Conservation (phyloP, 768 basidiomycete species). For the Boletellus ananas region DNA sequence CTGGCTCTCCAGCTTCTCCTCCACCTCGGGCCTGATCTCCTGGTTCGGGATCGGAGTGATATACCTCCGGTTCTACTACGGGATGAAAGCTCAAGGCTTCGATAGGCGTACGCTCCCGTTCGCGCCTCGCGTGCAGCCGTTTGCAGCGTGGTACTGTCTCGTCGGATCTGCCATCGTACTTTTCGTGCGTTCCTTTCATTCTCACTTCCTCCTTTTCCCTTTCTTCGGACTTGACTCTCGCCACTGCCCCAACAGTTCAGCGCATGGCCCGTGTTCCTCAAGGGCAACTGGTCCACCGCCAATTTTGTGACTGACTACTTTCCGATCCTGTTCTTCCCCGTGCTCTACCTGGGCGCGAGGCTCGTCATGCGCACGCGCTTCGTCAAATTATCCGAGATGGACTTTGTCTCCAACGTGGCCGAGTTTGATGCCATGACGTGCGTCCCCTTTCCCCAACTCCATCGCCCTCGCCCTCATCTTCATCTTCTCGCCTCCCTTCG, state of each 20-base stretch:
- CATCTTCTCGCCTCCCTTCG: not conserved
- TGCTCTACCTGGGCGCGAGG: conserved; percentile 38
- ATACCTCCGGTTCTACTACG: conserved; percentile 46
- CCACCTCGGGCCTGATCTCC: conserved; percentile 40
- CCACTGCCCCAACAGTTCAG: conserved; percentile 29
- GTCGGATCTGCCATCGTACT: conserved; percentile 27
- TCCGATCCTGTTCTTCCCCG: conserved; percentile 42
- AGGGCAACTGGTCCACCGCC: conserved; percentile 35
- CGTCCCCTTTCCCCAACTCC: not conserved
- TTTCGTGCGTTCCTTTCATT: conserved; percentile 31
- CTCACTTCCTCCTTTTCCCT: no score
- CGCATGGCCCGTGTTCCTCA: conserved; percentile 41
- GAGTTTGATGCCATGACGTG: conserved; percentile 31
- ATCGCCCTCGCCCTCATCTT: no score
- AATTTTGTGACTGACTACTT: conserved; percentile 43
- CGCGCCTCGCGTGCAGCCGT: conserved; percentile 38
- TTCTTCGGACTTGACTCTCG: not conserved
- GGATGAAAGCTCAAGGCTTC: conserved; percentile 48
- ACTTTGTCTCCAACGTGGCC: conserved; percentile 21
- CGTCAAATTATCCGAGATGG: conserved; percentile 20
- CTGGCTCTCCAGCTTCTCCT: conserved; percentile 37
- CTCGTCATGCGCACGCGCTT: conserved; percentile 7
- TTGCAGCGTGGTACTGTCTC: conserved; percentile 35
- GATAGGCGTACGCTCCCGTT: conserved; percentile 47
- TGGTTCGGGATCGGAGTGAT: conserved; percentile 45